A percentile compares a stretch with the other conserved stretches of the same genome.
phyloP scores from a whole-genome alignment of 2,329 filamentous ascomycete genomes.

The Hymenoscyphus repandus region DNA sequence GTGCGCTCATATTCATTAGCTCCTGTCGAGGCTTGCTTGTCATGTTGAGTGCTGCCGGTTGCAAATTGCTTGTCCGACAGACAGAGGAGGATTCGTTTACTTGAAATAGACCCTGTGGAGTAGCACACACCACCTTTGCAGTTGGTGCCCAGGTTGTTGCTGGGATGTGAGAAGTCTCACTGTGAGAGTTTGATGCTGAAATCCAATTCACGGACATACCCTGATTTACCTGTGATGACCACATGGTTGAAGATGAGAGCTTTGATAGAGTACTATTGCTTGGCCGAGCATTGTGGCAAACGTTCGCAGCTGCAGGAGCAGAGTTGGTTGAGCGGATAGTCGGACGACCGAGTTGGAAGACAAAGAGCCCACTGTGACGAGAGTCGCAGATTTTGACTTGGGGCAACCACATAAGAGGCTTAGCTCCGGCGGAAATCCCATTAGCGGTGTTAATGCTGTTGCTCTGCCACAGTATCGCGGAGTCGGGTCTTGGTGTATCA shows the following conservation, averaged over 20 bases:
- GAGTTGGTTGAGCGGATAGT: slow-evolving; percentile 18
- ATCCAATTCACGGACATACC: slow-evolving; percentile 13
- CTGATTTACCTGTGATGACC: slow-evolving; percentile 8
- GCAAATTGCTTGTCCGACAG: slow-evolving; percentile 17
- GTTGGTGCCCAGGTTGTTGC: slow-evolving; percentile 16
- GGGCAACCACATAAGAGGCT: slow-evolving; percentile 16
- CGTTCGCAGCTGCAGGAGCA: slow-evolving; percentile 17
- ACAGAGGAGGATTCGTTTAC: slow-evolving; percentile 7
- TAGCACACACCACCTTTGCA: background rate
- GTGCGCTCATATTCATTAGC: slow-evolving; percentile 4
- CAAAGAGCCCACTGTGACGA: slow-evolving; percentile 20
- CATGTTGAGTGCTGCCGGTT: slow-evolving; percentile 26
- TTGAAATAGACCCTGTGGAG: slow-evolving; percentile 20
- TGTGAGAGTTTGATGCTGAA: background rate
- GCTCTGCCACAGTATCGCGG: slow-evolving; percentile 12
- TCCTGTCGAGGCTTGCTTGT: slow-evolving; percentile 17
- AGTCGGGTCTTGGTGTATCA: background rate
- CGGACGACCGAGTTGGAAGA: slow-evolving; percentile 2
- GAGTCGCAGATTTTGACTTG: background rate
- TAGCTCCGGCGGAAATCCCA: background rate
- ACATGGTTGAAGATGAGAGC: slow-evolving; percentile 20
- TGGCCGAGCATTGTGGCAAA: slow-evolving; percentile 15
- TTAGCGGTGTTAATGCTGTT: background rate
- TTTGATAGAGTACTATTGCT: slow-evolving; percentile 4
- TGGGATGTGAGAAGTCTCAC: background rate